Percentiles rank a stretch among this genome's conserved stretches.
These are phyloP conservation scores for Colletotrichum neosansevieriae DNA, from an alignment of 2,329 filamentous ascomycete species.

Conservation along the genomic window DNA sequence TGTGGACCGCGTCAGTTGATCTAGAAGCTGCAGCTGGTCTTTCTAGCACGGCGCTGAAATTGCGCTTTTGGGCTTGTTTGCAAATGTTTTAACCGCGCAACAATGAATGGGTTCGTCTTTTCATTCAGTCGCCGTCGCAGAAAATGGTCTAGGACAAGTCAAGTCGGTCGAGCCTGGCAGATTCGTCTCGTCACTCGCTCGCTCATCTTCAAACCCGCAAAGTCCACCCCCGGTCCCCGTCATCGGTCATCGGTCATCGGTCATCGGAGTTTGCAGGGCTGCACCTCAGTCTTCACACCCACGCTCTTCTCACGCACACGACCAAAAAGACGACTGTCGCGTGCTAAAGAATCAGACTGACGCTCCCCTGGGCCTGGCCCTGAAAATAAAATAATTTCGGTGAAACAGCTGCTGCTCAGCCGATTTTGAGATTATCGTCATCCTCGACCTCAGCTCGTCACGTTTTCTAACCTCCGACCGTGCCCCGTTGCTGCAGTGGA, in stretches of 20 bases:
- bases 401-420: conserved; percentile 32
- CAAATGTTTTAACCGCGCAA: not conserved
- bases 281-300: conserved; percentile 2
- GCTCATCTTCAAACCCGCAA: conserved; percentile 21
- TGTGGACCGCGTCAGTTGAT: conserved; percentile 26
- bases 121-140: not conserved
- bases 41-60: conserved; percentile 5
- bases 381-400: conserved; percentile 16
- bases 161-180: not conserved
- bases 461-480: not conserved
- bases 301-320: not conserved
- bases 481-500: not conserved
- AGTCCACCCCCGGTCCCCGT: conserved; percentile 23
- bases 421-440: conserved; percentile 27
- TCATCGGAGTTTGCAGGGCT: conserved; percentile 14
- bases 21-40: conserved; percentile 21
- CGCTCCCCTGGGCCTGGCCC: not conserved
- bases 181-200: conserved; percentile 34
- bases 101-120: conserved; percentile 12
- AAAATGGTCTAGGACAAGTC: not conserved
- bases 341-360: too few relatives aligned
- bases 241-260: conserved; percentile 17
- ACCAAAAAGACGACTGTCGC: conserved; percentile 22
- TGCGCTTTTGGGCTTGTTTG: conserved; percentile 8
- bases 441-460: not conserved